phyloP scores from a whole-genome alignment of 495 filamentous ascomycete species.

The Podospora appendiculata region DNA sequence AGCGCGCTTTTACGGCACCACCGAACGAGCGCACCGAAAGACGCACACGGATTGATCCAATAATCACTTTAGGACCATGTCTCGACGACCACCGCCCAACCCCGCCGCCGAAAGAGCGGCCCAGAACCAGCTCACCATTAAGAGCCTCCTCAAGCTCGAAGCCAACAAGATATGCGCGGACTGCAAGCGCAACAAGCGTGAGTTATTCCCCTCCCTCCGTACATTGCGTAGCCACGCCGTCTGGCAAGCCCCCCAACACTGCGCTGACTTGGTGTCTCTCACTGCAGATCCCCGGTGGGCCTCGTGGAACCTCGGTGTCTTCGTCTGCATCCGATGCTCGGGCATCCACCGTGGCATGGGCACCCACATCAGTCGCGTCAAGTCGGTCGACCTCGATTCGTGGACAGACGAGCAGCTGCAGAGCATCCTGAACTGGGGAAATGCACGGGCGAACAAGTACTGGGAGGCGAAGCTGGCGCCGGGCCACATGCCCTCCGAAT shows the following conservation, averaged over 20 bases:
- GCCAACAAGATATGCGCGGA: slow-evolving; percentile 94
- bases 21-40: background rate
- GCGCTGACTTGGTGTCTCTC: slow-evolving; percentile 7
- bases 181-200: slow-evolving; percentile 97
- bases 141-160: slow-evolving; percentile 85
- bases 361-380: slow-evolving; percentile 95
- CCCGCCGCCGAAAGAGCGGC: slow-evolving; percentile 72
- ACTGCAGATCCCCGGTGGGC: slow-evolving; percentile 89
- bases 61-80: slow-evolving; percentile 51
- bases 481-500: slow-evolving; percentile 92
- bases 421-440: slow-evolving; percentile 89
- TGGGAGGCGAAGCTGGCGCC: slow-evolving; percentile 93
- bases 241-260: background rate
- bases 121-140: slow-evolving; percentile 81
- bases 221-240: background rate
- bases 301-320: slow-evolving; percentile 93
- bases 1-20: background rate
- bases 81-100: slow-evolving; percentile 65
- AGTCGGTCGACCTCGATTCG: slow-evolving; percentile 92
- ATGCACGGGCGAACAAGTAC: slow-evolving; percentile 92
- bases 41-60: background rate
- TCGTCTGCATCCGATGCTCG: slow-evolving; percentile 95
- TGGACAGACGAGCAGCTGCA: slow-evolving; percentile 98
- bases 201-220: slow-evolving; percentile 19
- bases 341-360: slow-evolving; percentile 98